Percentiles rank a stretch among this genome's conserved stretches.
These are phyloP conservation scores for Bauhinia variegata DNA, from an alignment of 306 rosid genomes.

Conservation along the genomic window DNA sequence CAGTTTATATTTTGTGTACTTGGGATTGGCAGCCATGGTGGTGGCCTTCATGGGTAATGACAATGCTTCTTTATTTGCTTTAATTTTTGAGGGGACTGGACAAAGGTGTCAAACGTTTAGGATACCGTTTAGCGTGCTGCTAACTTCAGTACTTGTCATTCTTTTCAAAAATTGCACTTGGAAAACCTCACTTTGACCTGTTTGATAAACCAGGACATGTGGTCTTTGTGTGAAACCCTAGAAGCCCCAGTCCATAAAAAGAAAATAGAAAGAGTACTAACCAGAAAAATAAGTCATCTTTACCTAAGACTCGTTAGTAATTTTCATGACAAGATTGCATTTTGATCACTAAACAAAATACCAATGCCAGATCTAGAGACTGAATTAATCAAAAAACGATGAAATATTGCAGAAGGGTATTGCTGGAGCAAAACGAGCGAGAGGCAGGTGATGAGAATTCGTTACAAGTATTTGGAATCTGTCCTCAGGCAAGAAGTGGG, in stretches of 20 bases:
- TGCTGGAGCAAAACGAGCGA: slow-evolving; percentile 99
- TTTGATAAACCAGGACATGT: neutral
- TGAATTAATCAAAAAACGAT: slow-evolving; percentile 1
- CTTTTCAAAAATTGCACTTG: neutral
- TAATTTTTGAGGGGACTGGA: slow-evolving; percentile 35
- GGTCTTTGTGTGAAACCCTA: slow-evolving; percentile 43
- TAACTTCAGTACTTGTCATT: neutral
- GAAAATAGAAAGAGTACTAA: neutral
- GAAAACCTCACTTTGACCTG: slow-evolving; percentile 15
- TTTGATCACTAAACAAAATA: neutral
- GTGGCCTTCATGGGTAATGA: slow-evolving; percentile 88
- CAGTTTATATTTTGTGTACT: slow-evolving; percentile 91
- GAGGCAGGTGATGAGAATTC: slow-evolving; percentile 80
- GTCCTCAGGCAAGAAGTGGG: slow-evolving; percentile 91
- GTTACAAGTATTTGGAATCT: slow-evolving; percentile 88
- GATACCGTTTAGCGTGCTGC: neutral
- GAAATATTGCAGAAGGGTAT: slow-evolving; percentile 81
- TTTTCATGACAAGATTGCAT: slow-evolving; percentile 7
- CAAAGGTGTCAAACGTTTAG: slow-evolving; percentile 24
- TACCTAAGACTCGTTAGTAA: neutral
- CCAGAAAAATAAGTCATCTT: neutral
- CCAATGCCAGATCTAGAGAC: slow-evolving; percentile 6
- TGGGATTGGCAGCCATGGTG: slow-evolving; percentile 87
- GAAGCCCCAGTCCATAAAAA: neutral
- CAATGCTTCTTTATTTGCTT: slow-evolving; percentile 35